phyloP scores from a whole-genome alignment of 2,329 filamentous ascomycete species.

The Passalora sequoiae region DNA sequence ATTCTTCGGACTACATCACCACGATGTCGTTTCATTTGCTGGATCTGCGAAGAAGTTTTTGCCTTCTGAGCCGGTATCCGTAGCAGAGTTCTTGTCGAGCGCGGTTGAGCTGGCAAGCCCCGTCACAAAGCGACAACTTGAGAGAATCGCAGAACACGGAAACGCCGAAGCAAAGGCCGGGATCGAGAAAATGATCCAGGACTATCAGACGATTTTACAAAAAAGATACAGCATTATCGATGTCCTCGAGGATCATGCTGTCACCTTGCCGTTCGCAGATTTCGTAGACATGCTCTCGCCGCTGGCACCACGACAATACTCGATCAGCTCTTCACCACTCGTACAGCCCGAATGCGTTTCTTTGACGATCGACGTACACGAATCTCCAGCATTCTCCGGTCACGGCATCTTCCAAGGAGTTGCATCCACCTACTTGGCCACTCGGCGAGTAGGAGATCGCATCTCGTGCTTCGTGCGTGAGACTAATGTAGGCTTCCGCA shows the following conservation, averaged over 20 bases:
- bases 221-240: constrained; percentile 50
- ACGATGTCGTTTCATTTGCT: constrained; percentile 42
- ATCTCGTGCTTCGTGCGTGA: constrained; percentile 36
- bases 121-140: constrained; percentile 41
- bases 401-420: constrained; percentile 35
- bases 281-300: constrained; percentile 36
- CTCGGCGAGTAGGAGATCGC: constrained; percentile 34
- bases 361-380: constrained; percentile 60
- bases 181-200: constrained; percentile 43
- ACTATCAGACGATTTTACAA: constrained; percentile 42
- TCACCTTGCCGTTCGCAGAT: constrained; percentile 55
- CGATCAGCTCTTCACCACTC: constrained; percentile 24
- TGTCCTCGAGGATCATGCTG: too few relatives aligned
- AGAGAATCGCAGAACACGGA: constrained; percentile 34
- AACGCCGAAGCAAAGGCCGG: constrained; percentile 34
- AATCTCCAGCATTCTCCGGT: constrained; percentile 12
- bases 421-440: constrained; percentile 37
- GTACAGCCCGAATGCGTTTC: constrained; percentile 10
- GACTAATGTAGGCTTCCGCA: constrained; percentile 38
- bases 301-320: constrained; percentile 23
- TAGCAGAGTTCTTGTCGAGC: constrained; percentile 47
- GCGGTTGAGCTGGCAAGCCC: constrained; percentile 65
- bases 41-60: constrained; percentile 14
- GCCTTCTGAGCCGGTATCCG: constrained; percentile 2
- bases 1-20: constrained; percentile 61